phyloP scores from a whole-genome alignment of 805 yeast species.

The Limtongia smithiae region DNA sequence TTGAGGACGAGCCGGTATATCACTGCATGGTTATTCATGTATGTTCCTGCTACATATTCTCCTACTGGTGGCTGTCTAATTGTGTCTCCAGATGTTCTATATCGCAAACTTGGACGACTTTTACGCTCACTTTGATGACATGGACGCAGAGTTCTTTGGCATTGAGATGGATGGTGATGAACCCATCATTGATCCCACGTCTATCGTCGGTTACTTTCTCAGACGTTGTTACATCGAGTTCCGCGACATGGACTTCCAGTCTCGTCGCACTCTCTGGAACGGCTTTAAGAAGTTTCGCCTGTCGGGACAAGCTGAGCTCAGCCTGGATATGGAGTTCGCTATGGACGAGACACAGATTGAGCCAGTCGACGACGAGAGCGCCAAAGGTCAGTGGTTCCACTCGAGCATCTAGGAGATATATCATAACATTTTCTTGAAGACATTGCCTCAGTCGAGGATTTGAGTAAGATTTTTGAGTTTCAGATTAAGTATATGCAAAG shows the following conservation, averaged over 20 bases:
- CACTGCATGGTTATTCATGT: background rate
- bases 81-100: conserved; percentile 3
- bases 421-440: too few relatives aligned
- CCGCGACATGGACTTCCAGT: conserved; percentile 9
- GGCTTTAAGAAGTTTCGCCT: conserved; percentile 7
- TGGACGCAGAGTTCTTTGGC: conserved; percentile 14
- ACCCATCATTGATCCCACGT: conserved; percentile 6
- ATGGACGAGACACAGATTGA: background rate
- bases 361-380: background rate
- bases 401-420: too few relatives aligned
- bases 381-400: background rate
- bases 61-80: background rate
- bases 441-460: conserved; percentile 50
- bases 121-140: conserved; percentile 6
- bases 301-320: background rate
- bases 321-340: background rate
- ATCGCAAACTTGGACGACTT: conserved; percentile 9
- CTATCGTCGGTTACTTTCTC: conserved; percentile 22
- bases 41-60: background rate
- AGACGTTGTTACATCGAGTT: conserved; percentile 23
- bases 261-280: conserved; percentile 14
- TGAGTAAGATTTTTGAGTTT: conserved; percentile 19
- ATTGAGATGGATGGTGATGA: background rate
- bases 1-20: background rate
- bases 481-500: conserved; percentile 26